Base-by-base conservation (phyloP, 345 rosid genomes). In the Ceriops tagal region DNA sequence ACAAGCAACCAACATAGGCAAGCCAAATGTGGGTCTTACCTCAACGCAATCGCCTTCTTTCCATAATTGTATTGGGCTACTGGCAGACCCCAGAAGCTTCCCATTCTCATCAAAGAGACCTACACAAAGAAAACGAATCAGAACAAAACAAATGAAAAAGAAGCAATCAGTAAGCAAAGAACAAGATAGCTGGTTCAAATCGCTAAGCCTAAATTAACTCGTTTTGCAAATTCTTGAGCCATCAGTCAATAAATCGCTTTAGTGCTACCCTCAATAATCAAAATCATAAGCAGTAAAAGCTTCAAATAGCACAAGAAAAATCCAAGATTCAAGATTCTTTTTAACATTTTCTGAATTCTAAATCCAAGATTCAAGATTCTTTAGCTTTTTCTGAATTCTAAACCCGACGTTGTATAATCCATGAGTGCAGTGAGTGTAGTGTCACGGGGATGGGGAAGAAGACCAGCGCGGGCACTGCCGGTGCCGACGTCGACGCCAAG, bases 401-500 rank as follows among this genome's bases (percentile, higher is more conserved):
- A 43, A 43, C 1, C 49, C 49, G 4, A 43, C 16, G 35, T 58
- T 58, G 18, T 13, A 27, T 58, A 16, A 58, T 58, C 26, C 26
- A 3, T 5, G 28, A 24, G 26, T 5, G 16, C 7, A 27, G 28
- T 62, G 32, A 3, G 26, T 32, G 65, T 13, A 30, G 43, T 13
- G 19, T 34, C 49, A 47, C 21, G 10, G 13, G 15, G 20, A 13
- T n/a, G 16, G 2, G 6, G 61, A 32, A 13, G 49, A 91, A 13
- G 49, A 91, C 99, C 97, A 52, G 98, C 98, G 64, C 97, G 93
- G 35, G 97, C 97, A 72, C 98, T 93, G 76, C 96, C 95, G 37
- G 97, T 93, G 77, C 98, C 98, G 39, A 92, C 97, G 80, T 93
- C 98, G 24, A 93, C 88, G 39, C 98, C 96, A 75, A 93, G 95